Conservation (phyloP, 169 alveolate species). For the Plasmodium knowlesi region DNA sequence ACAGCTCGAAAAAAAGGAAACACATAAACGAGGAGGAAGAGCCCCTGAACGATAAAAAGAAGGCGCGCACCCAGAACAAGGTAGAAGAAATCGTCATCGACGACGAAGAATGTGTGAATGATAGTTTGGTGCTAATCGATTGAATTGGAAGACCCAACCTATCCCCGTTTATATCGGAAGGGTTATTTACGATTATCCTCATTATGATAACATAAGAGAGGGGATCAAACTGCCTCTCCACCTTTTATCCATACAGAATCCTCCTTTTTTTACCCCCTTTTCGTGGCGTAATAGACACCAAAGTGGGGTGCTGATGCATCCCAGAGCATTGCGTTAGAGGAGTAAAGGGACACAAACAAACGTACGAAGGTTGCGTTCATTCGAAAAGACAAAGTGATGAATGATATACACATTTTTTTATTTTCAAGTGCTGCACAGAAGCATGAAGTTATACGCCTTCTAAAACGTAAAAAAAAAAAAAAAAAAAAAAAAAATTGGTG, state of each 20-base stretch:
- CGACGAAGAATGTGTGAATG: slow-evolving; percentile 18
- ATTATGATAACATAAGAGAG: not conserved
- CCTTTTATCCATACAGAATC: not conserved
- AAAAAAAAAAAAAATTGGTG: not conserved
- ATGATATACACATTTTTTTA: not conserved
- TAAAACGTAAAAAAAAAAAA: not conserved
- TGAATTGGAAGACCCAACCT: not conserved
- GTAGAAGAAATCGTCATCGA: slow-evolving; percentile 58
- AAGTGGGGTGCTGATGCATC: not conserved
- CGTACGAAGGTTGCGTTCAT: not conserved
- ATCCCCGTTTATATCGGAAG: not conserved
- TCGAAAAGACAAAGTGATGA: not conserved
- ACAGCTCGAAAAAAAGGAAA: slow-evolving; percentile 50
- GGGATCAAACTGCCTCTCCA: not conserved
- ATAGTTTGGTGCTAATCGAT: slow-evolving; percentile 42
- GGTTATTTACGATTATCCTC: not conserved
- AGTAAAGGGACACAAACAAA: not conserved
- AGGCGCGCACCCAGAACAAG: not conserved
- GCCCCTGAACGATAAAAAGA: not conserved
- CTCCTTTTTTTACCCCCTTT: not conserved
- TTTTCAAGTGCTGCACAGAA: not conserved
- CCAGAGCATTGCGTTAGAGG: not conserved
- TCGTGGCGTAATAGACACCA: not conserved
- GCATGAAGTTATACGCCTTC: not conserved
- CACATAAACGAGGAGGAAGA: slow-evolving; percentile 1